Evolutionary conservation across 352 stramenopile genomes (phyloP).

Genomic region (Globisporangium nagaii): DNA sequence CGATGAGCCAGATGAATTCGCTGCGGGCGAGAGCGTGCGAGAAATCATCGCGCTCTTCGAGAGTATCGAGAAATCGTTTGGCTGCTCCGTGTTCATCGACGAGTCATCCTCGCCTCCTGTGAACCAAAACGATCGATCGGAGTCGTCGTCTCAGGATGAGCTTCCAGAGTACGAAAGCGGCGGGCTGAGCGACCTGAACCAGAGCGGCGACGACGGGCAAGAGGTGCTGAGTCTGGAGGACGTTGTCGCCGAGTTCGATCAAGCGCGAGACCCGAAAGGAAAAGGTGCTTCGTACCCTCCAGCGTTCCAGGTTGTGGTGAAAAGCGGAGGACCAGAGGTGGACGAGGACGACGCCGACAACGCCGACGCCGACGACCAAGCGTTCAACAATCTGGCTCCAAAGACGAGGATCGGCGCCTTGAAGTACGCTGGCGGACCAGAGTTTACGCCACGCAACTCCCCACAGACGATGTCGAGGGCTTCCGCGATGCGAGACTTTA

Average conservation of each 20-base stretch:
- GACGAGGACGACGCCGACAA: background rate
- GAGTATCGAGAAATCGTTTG: conserved; percentile 6
- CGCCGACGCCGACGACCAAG: background rate
- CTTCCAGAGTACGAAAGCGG: background rate
- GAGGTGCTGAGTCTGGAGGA: conserved; percentile 4
- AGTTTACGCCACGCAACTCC: background rate
- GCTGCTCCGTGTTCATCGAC: background rate
- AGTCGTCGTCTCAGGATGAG: background rate
- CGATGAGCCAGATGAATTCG: background rate
- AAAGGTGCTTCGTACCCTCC: too few relatives aligned
- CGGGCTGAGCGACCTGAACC: background rate
- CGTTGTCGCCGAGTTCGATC: conserved; percentile 5
- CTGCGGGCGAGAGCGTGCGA: background rate
- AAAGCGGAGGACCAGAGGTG: conserved; percentile 1
- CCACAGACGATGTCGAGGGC: background rate
- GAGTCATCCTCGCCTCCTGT: background rate
- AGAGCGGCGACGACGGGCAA: background rate
- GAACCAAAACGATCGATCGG: background rate
- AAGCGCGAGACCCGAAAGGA: background rate
- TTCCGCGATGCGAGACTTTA: background rate
- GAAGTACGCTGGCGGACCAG: background rate
- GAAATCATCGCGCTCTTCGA: background rate
- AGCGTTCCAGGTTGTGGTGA: background rate
- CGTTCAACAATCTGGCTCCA: background rate
- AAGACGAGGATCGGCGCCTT: background rate